Conservation (phyloP, 805 yeast species). For the Millerago galiae region DNA sequence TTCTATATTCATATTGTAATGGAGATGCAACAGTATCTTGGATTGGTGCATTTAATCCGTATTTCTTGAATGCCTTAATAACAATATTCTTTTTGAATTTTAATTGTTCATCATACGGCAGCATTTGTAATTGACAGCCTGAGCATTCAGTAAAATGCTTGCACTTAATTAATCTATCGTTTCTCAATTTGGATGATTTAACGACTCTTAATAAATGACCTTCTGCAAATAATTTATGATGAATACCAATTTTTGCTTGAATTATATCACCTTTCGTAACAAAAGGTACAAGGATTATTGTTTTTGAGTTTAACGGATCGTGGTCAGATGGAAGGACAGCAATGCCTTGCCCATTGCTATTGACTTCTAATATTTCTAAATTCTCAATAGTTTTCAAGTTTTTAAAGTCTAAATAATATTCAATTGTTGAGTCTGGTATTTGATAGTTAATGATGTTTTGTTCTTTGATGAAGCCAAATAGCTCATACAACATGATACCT, state of each 20-base stretch:
- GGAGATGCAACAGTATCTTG: conserved; percentile 71
- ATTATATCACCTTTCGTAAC: conserved; percentile 79
- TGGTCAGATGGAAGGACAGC: conserved; percentile 60
- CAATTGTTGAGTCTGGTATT: conserved; percentile 5
- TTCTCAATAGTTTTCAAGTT: conserved; percentile 29
- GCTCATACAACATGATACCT: conserved; percentile 7
- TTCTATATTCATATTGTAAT: conserved; percentile 64
- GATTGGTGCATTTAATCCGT: conserved; percentile 61
- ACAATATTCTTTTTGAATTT: conserved; percentile 64
- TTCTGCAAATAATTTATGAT: conserved; percentile 66
- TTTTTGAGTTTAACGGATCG: conserved; percentile 29
- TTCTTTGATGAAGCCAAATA: background rate
- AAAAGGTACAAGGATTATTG: conserved; percentile 75
- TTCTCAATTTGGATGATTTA: conserved; percentile 35
- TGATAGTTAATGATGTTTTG: background rate
- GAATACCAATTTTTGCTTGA: conserved; percentile 59
- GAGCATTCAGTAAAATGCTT: conserved; percentile 83
- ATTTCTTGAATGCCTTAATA: conserved; percentile 70
- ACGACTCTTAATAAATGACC: conserved; percentile 57
- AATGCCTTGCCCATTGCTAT: conserved; percentile 79
- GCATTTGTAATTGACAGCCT: conserved; percentile 88
- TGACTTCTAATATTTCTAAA: conserved; percentile 42
- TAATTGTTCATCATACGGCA: conserved; percentile 67
- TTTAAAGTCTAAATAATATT: conserved; percentile 1
- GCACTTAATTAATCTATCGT: conserved; percentile 51